A percentile compares a stretch with the other conserved stretches of the same genome.
Evolutionary conservation across 2,329 filamentous ascomycete species (phyloP).

Genomic region (Diaporthe ampelina): DNA sequence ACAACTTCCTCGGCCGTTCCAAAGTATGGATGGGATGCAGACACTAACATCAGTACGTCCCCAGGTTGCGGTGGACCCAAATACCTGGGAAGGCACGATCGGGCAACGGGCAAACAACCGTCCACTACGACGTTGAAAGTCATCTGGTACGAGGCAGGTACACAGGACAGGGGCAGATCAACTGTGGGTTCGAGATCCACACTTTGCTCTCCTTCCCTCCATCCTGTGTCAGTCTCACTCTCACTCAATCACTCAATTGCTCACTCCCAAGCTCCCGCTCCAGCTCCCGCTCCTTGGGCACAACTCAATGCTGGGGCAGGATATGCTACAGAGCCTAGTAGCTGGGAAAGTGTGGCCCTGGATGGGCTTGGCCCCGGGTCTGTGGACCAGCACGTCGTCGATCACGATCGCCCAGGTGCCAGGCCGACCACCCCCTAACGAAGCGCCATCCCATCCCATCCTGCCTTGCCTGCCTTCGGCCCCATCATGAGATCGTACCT

Average conservation of each 20-base stretch:
- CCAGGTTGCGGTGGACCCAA: slow-evolving; percentile 20
- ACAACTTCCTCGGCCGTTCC: background rate
- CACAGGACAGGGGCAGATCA: background rate
- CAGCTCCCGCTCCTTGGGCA: background rate
- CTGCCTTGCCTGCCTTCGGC: no score
- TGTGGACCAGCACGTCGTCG: background rate
- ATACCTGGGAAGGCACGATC: slow-evolving; percentile 12
- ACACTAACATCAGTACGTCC: background rate
- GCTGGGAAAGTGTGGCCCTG: background rate
- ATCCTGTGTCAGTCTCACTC: background rate
- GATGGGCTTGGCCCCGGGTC: background rate
- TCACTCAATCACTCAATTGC: background rate
- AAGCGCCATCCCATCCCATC: background rate
- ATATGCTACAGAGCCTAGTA: background rate
- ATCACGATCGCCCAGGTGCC: slow-evolving; percentile 19
- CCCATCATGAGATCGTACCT: background rate
- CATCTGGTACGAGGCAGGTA: slow-evolving; percentile 12
- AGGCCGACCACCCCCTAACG: background rate
- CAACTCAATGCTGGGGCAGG: background rate
- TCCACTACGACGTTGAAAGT: background rate
- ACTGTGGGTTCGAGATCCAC: slow-evolving; percentile 17
- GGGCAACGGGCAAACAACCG: background rate
- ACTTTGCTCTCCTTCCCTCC: no score
- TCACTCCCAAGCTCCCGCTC: background rate
- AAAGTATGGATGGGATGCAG: background rate